Conservation (phyloP, 73 alveolate genomes). For the Tetrahymena borealis region DNA sequence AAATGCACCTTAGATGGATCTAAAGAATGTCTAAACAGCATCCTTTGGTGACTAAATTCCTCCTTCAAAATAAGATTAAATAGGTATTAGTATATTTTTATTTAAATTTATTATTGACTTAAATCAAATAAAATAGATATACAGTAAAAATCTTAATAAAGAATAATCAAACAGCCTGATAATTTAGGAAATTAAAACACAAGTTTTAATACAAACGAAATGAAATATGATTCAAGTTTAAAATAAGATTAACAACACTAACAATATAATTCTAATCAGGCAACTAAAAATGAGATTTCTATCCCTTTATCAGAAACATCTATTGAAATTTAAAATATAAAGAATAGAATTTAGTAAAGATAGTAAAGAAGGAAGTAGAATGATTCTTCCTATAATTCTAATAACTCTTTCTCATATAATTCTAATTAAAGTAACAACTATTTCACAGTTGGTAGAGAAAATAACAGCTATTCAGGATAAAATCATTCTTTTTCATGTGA, state of each 20-base stretch:
- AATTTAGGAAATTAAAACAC: no score
- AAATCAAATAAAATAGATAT: no score
- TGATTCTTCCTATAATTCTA: neutral
- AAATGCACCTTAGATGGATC: neutral
- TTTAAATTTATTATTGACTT: neutral
- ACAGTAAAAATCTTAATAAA: no score
- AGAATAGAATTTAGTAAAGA: neutral
- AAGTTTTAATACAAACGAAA: no score
- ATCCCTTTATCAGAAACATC: neutral
- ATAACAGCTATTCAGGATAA: neutral
- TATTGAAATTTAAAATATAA: neutral
- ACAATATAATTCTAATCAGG: neutral
- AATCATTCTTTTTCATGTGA: neutral
- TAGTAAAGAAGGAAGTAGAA: neutral
- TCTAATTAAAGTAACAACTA: neutral
- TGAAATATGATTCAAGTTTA: no score
- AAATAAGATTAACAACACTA: no score
- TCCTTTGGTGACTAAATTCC: neutral
- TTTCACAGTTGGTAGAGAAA: neutral
- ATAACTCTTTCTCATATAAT: neutral
- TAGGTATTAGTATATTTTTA: neutral
- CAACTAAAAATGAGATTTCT: neutral
- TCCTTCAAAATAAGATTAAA: neutral
- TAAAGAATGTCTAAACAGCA: neutral
- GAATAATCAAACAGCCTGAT: no score